These are phyloP conservation scores for Euphorbia peplus DNA, from an alignment of 345 rosid genomes.

Conservation along the genomic window DNA sequence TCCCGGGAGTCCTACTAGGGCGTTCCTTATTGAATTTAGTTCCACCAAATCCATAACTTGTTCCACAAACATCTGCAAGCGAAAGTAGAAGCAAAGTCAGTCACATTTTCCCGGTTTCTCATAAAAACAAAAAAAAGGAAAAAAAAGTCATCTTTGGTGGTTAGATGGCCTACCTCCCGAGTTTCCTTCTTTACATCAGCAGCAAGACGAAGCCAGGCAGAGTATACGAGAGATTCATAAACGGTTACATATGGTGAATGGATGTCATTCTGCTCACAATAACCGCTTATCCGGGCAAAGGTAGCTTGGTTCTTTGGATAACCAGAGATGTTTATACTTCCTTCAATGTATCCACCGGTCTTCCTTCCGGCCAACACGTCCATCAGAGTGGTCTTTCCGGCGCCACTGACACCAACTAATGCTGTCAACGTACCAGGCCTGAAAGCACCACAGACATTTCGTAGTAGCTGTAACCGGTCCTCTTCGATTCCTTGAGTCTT, in stretches of 20 bases:
- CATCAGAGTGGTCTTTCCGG: slow-evolving; percentile 85
- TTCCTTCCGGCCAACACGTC: slow-evolving; percentile 75
- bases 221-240: slow-evolving; percentile 63
- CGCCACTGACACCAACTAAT: slow-evolving; percentile 81
- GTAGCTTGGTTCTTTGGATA: slow-evolving; percentile 72
- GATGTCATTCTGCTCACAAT: slow-evolving; percentile 79
- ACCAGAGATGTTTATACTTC: slow-evolving; percentile 64
- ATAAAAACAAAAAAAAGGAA: no score
- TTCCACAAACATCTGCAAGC: slow-evolving; percentile 51
- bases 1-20: slow-evolving; percentile 49
- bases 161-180: slow-evolving; percentile 31
- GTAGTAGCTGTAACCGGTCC: slow-evolving; percentile 54
- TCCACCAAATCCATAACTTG: slow-evolving; percentile 69
- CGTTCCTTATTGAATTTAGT: slow-evolving; percentile 36
- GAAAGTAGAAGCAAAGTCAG: not conserved
- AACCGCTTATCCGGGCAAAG: slow-evolving; percentile 76
- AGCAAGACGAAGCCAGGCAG: slow-evolving; percentile 77
- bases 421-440: slow-evolving; percentile 79
- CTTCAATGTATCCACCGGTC: slow-evolving; percentile 67
- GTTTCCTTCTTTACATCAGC: slow-evolving; percentile 37
- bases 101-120: not conserved
- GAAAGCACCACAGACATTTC: slow-evolving; percentile 68
- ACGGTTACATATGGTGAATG: slow-evolving; percentile 78
- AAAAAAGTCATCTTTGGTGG: not conserved
- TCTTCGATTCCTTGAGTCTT: slow-evolving; percentile 56